Percentiles rank a stretch among this genome's conserved stretches.
Evolutionary conservation across 306 rosid species (phyloP).

Genomic region (Potentilla sterilis): DNA sequence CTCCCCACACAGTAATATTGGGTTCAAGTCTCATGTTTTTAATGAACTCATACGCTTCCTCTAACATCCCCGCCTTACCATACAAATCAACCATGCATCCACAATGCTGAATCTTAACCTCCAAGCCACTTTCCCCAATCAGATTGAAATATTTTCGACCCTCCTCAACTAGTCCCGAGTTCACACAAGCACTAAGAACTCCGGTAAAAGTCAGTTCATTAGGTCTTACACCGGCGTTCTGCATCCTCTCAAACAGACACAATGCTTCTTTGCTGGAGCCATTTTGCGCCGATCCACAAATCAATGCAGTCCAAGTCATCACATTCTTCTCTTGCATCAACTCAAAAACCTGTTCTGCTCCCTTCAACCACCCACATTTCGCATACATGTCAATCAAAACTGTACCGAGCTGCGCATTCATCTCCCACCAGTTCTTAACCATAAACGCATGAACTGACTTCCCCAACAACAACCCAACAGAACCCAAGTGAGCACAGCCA

Average conservation of each 20-base stretch:
- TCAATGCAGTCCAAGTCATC: slow-evolving; percentile 33
- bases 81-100: slow-evolving; percentile 30
- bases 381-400: slow-evolving; percentile 42
- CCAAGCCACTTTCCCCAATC: slow-evolving; percentile 10
- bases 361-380: slow-evolving; percentile 24
- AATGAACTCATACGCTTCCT: slow-evolving; percentile 21
- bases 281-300: slow-evolving; percentile 23
- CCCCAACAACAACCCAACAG: slow-evolving; percentile 46
- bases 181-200: slow-evolving; percentile 35
- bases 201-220: slow-evolving; percentile 30
- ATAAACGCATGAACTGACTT: slow-evolving; percentile 61
- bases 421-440: slow-evolving; percentile 51
- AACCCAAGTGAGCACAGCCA: slow-evolving; percentile 48
- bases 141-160: slow-evolving; percentile 20
- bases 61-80: slow-evolving; percentile 19
- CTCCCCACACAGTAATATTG: slow-evolving; percentile 21
- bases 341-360: slow-evolving; percentile 27
- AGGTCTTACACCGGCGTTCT: slow-evolving; percentile 4
- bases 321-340: slow-evolving; percentile 14
- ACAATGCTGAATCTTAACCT: slow-evolving; percentile 19
- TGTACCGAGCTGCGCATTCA: slow-evolving; percentile 50
- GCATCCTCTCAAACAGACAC: slow-evolving; percentile 26
- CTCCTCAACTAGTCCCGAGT: slow-evolving; percentile 25
- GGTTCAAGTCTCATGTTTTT: slow-evolving; percentile 18
- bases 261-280: slow-evolving; percentile 18